These are phyloP conservation scores for Alloteropsis semialata DNA, from an alignment of 176 grass and related monocot species.

Conservation along the genomic window DNA sequence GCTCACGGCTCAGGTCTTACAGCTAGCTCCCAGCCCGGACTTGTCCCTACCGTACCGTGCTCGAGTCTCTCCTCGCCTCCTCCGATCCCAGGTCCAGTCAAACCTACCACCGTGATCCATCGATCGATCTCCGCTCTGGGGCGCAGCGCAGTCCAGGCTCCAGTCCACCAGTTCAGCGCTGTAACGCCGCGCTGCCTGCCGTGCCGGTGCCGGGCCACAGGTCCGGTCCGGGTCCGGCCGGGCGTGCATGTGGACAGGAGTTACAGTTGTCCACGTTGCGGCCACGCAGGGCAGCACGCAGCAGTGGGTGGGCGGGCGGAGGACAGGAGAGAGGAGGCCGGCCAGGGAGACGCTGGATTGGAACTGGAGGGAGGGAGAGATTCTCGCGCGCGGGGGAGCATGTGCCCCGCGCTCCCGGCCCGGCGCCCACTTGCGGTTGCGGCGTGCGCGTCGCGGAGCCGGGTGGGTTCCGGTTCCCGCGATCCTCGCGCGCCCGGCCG, in stretches of 20 bases:
- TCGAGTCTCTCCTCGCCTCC: neutral
- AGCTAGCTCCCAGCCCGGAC: slow-evolving; percentile 59
- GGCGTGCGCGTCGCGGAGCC: neutral
- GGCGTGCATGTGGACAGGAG: slow-evolving; percentile 26
- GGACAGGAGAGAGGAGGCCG: neutral
- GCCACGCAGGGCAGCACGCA: slow-evolving; percentile 33
- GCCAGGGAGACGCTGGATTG: too few species aligned
- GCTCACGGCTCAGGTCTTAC: slow-evolving; percentile 62
- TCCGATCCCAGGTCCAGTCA: slow-evolving; percentile 31
- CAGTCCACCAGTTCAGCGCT: neutral
- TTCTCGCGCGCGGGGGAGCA: slow-evolving; percentile 16
- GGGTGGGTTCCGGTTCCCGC: too few species aligned
- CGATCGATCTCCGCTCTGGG: neutral
- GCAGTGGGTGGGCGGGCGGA: neutral
- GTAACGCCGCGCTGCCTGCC: neutral
- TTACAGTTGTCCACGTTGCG: slow-evolving; percentile 71
- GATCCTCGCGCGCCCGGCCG: neutral
- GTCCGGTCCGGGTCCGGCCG: neutral
- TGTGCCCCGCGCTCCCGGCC: slow-evolving; percentile 1
- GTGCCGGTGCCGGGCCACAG: neutral
- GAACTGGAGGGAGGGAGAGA: slow-evolving; percentile 15
- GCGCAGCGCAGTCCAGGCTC: neutral
- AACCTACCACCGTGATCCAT: slow-evolving; percentile 5
- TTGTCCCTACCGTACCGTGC: slow-evolving; percentile 15
- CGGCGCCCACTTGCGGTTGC: slow-evolving; percentile 20